phyloP scores from a whole-genome alignment of 352 stramenopile genomes.

The Blastocystis sp. region DNA sequence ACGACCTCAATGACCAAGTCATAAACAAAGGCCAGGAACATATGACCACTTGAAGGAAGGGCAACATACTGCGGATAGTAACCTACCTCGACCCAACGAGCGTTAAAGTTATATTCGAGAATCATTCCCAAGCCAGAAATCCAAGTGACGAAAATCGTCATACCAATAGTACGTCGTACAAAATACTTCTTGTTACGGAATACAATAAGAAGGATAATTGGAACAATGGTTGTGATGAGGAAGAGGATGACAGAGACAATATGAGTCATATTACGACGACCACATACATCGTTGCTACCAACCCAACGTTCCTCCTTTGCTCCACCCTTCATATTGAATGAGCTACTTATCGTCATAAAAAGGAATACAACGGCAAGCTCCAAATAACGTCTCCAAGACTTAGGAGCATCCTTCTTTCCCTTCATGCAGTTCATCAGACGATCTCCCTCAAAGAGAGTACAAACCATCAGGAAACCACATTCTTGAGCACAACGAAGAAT shows the following conservation, averaged over 20 bases:
- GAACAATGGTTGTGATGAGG: conserved; percentile 20
- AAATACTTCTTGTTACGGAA: conserved; percentile 12
- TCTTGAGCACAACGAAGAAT: conserved; percentile 26
- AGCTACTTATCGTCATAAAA: neutral
- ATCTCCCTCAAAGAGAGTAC: neutral
- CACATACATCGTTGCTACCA: neutral
- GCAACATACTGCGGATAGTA: conserved; percentile 30
- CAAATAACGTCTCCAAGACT: neutral
- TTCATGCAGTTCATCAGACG: conserved; percentile 40
- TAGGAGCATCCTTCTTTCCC: conserved; percentile 4
- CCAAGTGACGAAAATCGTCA: conserved; percentile 20
- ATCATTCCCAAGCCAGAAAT: neutral
- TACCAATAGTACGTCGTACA: neutral
- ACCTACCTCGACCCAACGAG: conserved; percentile 16
- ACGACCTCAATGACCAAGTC: conserved; percentile 27
- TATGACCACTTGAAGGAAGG: neutral
- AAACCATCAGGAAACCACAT: conserved; percentile 20
- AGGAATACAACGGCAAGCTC: neutral
- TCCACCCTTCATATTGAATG: neutral
- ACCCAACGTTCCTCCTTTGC: neutral
- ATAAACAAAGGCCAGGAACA: conserved; percentile 1
- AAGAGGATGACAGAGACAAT: conserved; percentile 23
- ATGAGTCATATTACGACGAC: conserved; percentile 33
- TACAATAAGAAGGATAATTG: conserved; percentile 5
- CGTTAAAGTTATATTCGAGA: conserved; percentile 4